phyloP scores from a whole-genome alignment of 2,329 filamentous ascomycete genomes.

The Orbilia oligospora region DNA sequence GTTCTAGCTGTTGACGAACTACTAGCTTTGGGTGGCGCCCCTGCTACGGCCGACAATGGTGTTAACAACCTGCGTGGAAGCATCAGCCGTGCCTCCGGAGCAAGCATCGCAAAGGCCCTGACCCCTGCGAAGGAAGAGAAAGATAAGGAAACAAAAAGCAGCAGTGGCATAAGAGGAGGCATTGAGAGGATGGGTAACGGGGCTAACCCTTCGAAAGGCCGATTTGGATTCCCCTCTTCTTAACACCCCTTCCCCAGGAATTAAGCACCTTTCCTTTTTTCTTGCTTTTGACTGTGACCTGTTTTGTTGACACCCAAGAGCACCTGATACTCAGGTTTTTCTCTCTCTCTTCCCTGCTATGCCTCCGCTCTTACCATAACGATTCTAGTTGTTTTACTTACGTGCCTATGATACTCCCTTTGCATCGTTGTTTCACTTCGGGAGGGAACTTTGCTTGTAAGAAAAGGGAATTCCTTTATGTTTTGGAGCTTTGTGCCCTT shows the following conservation, averaged over 20 bases:
- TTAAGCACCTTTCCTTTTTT: neutral
- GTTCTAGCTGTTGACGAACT: constrained; percentile 87
- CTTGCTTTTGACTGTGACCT: neutral
- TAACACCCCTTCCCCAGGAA: neutral
- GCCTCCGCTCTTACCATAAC: neutral
- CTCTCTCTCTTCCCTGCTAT: neutral
- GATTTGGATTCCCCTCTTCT: constrained; percentile 50
- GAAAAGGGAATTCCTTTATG: constrained; percentile 21
- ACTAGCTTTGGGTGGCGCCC: constrained; percentile 76
- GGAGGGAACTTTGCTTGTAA: constrained; percentile 43
- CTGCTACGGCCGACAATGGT: constrained; percentile 66
- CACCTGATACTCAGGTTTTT: neutral
- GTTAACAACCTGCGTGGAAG: constrained; percentile 66
- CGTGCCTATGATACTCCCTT: constrained; percentile 37
- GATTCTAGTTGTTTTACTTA: constrained; percentile 15
- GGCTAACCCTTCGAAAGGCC: constrained; percentile 42
- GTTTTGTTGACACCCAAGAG: neutral
- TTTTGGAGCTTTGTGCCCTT: constrained; percentile 17
- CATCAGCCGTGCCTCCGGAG: constrained; percentile 63
- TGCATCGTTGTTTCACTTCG: constrained; percentile 38
- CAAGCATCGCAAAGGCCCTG: constrained; percentile 65
- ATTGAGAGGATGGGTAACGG: constrained; percentile 63
- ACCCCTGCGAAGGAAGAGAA: constrained; percentile 48
- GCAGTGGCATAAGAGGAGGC: constrained; percentile 61
- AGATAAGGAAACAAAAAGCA: constrained; percentile 60